Evolutionary conservation across 495 filamentous ascomycete species (phyloP).

Genomic region (Sordaria brevicollis): DNA sequence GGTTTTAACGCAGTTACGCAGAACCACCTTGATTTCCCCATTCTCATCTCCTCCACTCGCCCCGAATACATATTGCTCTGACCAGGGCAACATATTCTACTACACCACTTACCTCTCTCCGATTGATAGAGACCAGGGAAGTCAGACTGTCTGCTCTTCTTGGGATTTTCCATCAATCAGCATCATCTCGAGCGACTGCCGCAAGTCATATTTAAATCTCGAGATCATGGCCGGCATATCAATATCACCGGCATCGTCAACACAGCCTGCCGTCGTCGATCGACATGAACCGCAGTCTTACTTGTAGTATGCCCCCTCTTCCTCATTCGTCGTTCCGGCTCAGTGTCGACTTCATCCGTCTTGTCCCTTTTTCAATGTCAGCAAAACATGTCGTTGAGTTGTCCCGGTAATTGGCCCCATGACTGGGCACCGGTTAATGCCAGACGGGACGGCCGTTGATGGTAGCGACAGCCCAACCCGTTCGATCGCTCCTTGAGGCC

Average conservation of each 20-base stretch:
- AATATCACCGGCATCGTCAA: neutral
- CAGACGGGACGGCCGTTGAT: conserved; percentile 19
- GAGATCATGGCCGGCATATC: neutral
- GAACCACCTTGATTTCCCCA: neutral
- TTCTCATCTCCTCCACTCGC: neutral
- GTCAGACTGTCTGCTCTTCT: neutral
- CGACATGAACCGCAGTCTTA: neutral
- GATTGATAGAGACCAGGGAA: neutral
- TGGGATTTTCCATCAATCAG: neutral
- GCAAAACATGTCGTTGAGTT: conserved; percentile 3
- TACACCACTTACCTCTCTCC: neutral
- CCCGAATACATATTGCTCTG: neutral
- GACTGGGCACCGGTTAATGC: conserved; percentile 15
- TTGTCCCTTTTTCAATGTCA: conserved; percentile 7
- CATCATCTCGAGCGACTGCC: neutral
- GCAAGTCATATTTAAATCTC: neutral
- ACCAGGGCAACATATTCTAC: neutral
- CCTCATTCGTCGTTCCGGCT: conserved; percentile 12
- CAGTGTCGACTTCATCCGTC: conserved; percentile 14
- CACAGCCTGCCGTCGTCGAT: neutral
- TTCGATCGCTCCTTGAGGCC: conserved; percentile 4
- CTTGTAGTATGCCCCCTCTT: neutral
- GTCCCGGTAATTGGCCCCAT: conserved; percentile 3
- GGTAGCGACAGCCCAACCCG: conserved; percentile 12
- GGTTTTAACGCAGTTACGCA: too few species aligned